Evolutionary conservation across 169 alveolate species (phyloP).

Genomic region (Plasmodium ovale): DNA sequence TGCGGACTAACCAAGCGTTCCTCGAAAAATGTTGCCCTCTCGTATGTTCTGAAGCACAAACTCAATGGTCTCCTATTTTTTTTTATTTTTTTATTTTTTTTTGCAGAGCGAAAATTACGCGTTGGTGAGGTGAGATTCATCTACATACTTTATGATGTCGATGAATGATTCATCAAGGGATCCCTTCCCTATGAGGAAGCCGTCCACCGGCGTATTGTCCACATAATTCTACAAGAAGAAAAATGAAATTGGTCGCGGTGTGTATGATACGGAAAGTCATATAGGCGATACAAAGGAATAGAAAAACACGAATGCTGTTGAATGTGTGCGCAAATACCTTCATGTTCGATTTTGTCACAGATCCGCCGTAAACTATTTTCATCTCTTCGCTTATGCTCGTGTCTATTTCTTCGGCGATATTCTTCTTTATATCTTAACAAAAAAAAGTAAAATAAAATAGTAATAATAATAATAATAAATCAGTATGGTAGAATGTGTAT

Average conservation of each 20-base stretch:
- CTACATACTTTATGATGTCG: slow-evolving; percentile 55
- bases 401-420: slow-evolving; percentile 41
- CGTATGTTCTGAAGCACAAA: no score
- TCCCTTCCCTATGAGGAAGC: slow-evolving; percentile 53
- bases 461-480: not conserved
- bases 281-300: not conserved
- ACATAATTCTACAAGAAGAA: slow-evolving; percentile 23
- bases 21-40: no score
- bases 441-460: not conserved
- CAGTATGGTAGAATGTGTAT: not conserved
- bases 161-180: slow-evolving; percentile 50
- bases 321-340: not conserved
- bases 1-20: no score
- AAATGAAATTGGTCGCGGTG: not conserved
- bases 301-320: not conserved
- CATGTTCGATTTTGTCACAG: slow-evolving; percentile 32
- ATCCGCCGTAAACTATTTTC: slow-evolving; percentile 51
- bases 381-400: slow-evolving; percentile 29
- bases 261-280: not conserved
- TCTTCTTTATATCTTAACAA: slow-evolving; percentile 18
- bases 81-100: no score
- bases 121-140: not conserved
- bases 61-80: no score
- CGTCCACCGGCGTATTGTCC: slow-evolving; percentile 35
- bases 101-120: not conserved